These are phyloP conservation scores for Rhodotorula taiwanensis DNA, from an alignment of 768 basidiomycete species.

Conservation along the genomic window DNA sequence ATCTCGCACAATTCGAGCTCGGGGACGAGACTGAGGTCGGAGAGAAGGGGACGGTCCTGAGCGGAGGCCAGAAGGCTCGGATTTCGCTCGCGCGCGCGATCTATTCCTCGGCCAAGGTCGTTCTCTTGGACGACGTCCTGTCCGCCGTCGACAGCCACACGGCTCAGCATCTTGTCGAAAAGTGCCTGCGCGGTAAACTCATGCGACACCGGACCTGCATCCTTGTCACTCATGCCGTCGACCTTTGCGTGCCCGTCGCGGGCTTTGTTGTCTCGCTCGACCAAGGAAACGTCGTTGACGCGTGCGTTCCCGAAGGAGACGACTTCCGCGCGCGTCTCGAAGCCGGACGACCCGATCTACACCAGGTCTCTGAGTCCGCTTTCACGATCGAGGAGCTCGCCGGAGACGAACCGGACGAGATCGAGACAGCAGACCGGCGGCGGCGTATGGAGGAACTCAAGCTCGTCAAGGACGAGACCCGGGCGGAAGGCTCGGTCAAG, in stretches of 20 bases:
- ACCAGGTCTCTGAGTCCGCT: not conserved
- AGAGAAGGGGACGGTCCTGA: conserved; percentile 36
- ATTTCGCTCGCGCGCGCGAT: conserved; percentile 74
- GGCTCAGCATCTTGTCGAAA: conserved; percentile 71
- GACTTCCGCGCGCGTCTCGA: not conserved
- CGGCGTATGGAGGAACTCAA: conserved; percentile 19
- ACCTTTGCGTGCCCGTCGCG: conserved; percentile 73
- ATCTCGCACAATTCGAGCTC: conserved; percentile 64
- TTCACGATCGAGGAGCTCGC: conserved; percentile 11
- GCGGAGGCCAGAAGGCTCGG: conserved; percentile 37
- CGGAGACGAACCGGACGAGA: not conserved
- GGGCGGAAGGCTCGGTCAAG: conserved; percentile 28
- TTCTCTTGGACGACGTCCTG: conserved; percentile 37
- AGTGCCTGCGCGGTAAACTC: conserved; percentile 73
- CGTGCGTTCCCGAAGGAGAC: conserved; percentile 10
- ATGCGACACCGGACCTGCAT: conserved; percentile 72
- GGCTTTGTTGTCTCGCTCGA: conserved; percentile 53
- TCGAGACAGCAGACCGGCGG: conserved; percentile 16
- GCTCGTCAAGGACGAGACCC: conserved; percentile 34
- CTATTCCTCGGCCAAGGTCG: conserved; percentile 66
- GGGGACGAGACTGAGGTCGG: conserved; percentile 60
- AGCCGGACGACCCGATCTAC: too few relatives aligned
- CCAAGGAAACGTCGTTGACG: conserved; percentile 19
- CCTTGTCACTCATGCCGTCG: conserved; percentile 89
- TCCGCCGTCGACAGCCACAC: conserved; percentile 56